Percentiles rank a stretch among this genome's conserved stretches.
These are phyloP conservation scores for Xylaria cubensis DNA, from an alignment of 495 filamentous ascomycete genomes.

Conservation along the genomic window DNA sequence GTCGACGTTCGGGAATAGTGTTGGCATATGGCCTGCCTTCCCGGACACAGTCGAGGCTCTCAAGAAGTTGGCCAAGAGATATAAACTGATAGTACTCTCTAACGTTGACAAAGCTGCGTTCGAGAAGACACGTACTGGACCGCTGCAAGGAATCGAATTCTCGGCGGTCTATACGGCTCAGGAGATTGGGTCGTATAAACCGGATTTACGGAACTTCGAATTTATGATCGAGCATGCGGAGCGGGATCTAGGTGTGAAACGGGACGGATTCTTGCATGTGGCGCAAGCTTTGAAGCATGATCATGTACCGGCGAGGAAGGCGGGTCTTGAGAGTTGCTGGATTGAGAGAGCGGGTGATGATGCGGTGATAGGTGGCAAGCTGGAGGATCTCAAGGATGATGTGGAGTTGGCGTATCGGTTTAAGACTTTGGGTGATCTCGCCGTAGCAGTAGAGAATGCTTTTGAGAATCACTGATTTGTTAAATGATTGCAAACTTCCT, in stretches of 20 bases:
- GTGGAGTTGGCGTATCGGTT: slow-evolving; percentile 1
- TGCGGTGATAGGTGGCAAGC: neutral
- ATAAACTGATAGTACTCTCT: neutral
- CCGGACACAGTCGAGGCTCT: slow-evolving; percentile 1
- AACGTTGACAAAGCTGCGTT: neutral
- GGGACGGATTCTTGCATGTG: neutral
- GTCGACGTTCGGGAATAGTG: neutral
- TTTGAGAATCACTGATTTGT: neutral
- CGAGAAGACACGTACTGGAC: neutral
- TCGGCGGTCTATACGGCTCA: neutral
- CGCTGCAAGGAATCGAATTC: neutral
- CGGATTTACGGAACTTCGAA: neutral
- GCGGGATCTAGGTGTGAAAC: neutral
- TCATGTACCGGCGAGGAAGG: neutral
- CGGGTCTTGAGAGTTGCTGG: neutral
- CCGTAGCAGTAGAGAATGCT: neutral
- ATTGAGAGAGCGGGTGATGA: neutral
- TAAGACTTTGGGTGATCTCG: neutral
- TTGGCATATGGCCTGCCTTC: neutral
- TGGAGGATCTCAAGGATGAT: neutral
- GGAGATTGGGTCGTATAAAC: slow-evolving; percentile 4
- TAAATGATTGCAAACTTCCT: no score
- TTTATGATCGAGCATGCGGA: neutral
- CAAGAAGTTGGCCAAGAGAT: neutral
- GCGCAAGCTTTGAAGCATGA: neutral